Conservation (phyloP, 768 basidiomycete species). For the Sarcodon sp. region DNA sequence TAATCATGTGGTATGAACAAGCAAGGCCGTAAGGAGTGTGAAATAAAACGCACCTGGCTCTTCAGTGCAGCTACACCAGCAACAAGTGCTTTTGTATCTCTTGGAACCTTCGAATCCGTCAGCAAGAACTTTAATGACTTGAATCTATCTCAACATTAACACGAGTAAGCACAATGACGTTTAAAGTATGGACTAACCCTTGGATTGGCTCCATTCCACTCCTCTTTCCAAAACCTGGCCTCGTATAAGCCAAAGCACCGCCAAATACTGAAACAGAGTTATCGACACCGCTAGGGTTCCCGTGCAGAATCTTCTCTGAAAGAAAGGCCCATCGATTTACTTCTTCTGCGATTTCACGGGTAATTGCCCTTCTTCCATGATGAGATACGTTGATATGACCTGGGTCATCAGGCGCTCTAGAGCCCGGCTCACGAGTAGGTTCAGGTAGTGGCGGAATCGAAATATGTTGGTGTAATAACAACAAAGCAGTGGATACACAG, state of each 20-base stretch:
- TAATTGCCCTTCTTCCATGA: constrained; percentile 51
- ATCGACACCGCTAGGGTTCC: constrained; percentile 95
- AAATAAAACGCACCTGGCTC: constrained; percentile 29
- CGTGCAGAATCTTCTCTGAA: constrained; percentile 91
- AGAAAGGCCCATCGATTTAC: constrained; percentile 93
- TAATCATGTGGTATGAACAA: constrained; percentile 14
- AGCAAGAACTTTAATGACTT: constrained; percentile 82
- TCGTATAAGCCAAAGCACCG: constrained; percentile 83
- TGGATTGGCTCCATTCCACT: constrained; percentile 78
- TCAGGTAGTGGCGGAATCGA: constrained; percentile 36
- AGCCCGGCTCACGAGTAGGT: constrained; percentile 20
- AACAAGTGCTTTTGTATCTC: constrained; percentile 91
- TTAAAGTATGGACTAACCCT: constrained; percentile 40
- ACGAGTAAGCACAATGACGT: background rate
- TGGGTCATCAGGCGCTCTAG: constrained; percentile 15
- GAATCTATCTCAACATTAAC: constrained; percentile 43
- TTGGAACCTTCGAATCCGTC: constrained; percentile 85
- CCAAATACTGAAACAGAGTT: constrained; percentile 91
- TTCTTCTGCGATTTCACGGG: constrained; percentile 52
- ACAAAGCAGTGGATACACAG: constrained; percentile 69
- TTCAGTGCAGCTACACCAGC: constrained; percentile 76
- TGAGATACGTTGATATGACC: constrained; percentile 54
- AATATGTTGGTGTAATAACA: constrained; percentile 67
- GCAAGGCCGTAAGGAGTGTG: background rate
- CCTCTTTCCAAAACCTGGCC: constrained; percentile 58